Percentiles rank a stretch among this genome's conserved stretches.
Evolutionary conservation across 371 early-diverging fungal genomes (phyloP).

Genomic region (Mucor saturninus): DNA sequence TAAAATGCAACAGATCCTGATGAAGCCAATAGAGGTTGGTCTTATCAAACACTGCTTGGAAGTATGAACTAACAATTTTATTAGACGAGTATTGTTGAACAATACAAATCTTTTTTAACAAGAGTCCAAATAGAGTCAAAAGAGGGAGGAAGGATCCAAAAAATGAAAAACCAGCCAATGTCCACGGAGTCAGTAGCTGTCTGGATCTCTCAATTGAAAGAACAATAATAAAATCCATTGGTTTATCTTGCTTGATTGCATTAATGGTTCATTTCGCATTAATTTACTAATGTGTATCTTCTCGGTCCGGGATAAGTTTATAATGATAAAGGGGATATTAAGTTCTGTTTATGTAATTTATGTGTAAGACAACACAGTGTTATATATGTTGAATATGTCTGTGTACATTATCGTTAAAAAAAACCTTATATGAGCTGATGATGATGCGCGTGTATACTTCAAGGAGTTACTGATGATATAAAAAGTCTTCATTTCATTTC

Average conservation of each 20-base stretch:
- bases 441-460: constrained; percentile 1
- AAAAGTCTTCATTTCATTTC: background rate
- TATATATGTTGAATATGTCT: background rate
- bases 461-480: background rate
- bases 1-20: constrained; percentile 75
- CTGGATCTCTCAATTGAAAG: constrained; percentile 30
- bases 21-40: constrained; percentile 72
- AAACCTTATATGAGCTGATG: background rate
- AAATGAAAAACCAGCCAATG: constrained; percentile 13
- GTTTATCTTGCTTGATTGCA: background rate
- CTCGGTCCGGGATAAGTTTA: constrained; percentile 1
- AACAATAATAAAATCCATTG: constrained; percentile 9
- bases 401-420: constrained; percentile 1
- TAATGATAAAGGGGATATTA: constrained; percentile 2
- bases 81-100: constrained; percentile 70
- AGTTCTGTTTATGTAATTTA: background rate
- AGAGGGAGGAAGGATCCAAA: constrained; percentile 23
- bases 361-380: background rate
- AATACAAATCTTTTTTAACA: constrained; percentile 69
- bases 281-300: background rate
- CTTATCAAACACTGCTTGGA: background rate
- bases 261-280: constrained; percentile 5
- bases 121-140: constrained; percentile 61
- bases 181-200: constrained; percentile 29
- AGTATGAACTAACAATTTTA: background rate